Base-by-base conservation (phyloP, 257 asterid genomes). In the Anisodus tanguticus region DNA sequence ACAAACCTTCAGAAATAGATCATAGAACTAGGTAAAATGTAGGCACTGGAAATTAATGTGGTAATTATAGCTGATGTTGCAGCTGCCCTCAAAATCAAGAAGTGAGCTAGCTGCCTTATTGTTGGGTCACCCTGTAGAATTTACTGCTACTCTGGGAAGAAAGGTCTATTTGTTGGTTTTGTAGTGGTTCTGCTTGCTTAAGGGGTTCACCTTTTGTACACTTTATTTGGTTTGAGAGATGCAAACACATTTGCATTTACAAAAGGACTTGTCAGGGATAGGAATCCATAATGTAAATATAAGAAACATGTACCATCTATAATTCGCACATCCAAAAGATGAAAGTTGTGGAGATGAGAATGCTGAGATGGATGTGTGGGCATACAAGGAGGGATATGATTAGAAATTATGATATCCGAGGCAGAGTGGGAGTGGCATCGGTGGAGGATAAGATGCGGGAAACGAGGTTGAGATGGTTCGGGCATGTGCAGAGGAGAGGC, bases 1-100 rank as follows among this genome's bases (percentile, higher is more conserved):
- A 74, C 60, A 47, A 74, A 11, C 19, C 80, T 74, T 74, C 59
- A 49, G 80, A 49, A 74, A 19, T 10, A 72, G 45, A 72, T 72
- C 79, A 47, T 45, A 45, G 39, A 45, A 9, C 39, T 72, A 45
- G 55, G 80, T 59, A 72, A 39, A 72, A 72, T n/a, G 41, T 47
- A 72, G 80, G 58, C 39, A 45, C 59, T 45, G 39, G n/a, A 72
- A 72, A 72, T 72, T 19, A 49, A n/a, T 72, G 37, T 45, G 8
- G n/a, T 72, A 45, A 47, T 45, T 47, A 19, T 19, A 19, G 59
- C 80, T 45, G 80, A n/a, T 72, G n/a, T 71, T 45, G 80, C 59
- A 72, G 57, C 57, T 45, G 59, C 80, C 54, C 17, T 9, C 17
- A 15, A n/a, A 71, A 49, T 47, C 80, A 49, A 72, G 60, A 49